These are phyloP conservation scores for Globisporangium takayamanum DNA, from an alignment of 352 stramenopile species.

Conservation along the genomic window DNA sequence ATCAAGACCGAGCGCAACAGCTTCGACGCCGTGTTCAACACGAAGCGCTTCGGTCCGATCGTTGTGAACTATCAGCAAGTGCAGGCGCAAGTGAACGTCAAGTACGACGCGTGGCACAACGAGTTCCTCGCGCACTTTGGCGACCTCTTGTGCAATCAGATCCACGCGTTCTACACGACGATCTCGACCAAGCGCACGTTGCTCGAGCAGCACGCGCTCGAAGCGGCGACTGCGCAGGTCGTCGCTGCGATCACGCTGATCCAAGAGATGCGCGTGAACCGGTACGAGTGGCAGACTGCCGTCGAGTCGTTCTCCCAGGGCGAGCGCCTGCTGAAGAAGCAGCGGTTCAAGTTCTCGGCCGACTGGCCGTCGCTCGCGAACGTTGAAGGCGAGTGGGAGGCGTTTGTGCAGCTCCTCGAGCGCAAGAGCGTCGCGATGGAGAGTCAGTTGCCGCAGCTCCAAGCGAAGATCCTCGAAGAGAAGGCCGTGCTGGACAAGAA, in stretches of 20 bases:
- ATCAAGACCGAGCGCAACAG: conserved; percentile 93
- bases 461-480: conserved; percentile 96
- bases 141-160: conserved; percentile 90
- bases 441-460: conserved; percentile 94
- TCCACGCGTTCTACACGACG: conserved; percentile 85
- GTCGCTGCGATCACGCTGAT: conserved; percentile 90
- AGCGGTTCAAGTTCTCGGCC: conserved; percentile 92
- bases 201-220: conserved; percentile 94
- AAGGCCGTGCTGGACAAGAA: conserved; percentile 88
- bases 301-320: conserved; percentile 91
- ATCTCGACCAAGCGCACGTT: conserved; percentile 80
- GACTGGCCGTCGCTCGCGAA: conserved; percentile 97
- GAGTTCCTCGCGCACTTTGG: conserved; percentile 96
- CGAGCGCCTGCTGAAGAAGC: conserved; percentile 94
- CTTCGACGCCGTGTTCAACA: conserved; percentile 91
- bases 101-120: conserved; percentile 99
- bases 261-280: conserved; percentile 80
- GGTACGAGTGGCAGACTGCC: conserved; percentile 56
- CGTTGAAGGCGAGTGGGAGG: conserved; percentile 95
- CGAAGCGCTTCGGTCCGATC: conserved; percentile 88
- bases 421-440: conserved; percentile 93
- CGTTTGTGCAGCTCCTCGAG: conserved; percentile 88
- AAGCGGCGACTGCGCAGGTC: conserved; percentile 94
- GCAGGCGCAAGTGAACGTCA: conserved; percentile 93
- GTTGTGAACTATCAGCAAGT: conserved; percentile 90